Percentiles rank a stretch among this genome's conserved stretches.
These are phyloP conservation scores for Streptanthus diversifolius DNA, from an alignment of 345 rosid genomes.

Conservation along the genomic window DNA sequence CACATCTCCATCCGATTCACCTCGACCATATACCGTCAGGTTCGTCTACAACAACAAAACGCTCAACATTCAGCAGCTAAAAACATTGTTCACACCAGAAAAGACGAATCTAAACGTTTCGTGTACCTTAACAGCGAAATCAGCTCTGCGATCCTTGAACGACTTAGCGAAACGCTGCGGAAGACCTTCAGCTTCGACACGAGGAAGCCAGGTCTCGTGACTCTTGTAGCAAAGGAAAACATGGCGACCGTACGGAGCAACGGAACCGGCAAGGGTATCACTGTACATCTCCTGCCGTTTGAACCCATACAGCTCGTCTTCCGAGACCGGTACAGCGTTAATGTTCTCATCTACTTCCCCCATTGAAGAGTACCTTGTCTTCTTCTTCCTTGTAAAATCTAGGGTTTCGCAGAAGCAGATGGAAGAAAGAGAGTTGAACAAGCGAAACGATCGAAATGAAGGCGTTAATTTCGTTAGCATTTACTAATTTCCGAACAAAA, in stretches of 20 bases:
- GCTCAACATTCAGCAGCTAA: not conserved
- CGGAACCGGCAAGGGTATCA: conserved; percentile 56
- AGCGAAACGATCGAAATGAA: conserved; percentile 28
- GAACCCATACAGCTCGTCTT: conserved; percentile 64
- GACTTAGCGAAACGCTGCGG: conserved; percentile 64
- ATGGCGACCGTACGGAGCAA: conserved; percentile 74
- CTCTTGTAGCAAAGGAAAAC: conserved; percentile 68
- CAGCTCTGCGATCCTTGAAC: conserved; percentile 62
- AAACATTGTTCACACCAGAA: not conserved
- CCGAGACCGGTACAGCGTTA: conserved; percentile 38
- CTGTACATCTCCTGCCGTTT: conserved; percentile 69
- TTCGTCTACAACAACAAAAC: conserved; percentile 43
- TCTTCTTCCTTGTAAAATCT: not conserved
- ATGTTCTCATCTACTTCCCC: conserved; percentile 38
- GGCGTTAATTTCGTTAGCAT: conserved; percentile 23
- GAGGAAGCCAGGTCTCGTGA: conserved; percentile 64
- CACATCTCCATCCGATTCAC: conserved; percentile 78
- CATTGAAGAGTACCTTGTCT: conserved; percentile 44
- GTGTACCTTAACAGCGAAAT: conserved; percentile 53
- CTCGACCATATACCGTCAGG: conserved; percentile 67
- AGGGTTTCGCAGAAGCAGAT: conserved; percentile 16
- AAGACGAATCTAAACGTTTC: not conserved
- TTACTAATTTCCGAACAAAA: not conserved
- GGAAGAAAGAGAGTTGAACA: conserved; percentile 15
- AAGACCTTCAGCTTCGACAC: conserved; percentile 64